Evolutionary conservation across 192 early-diverging fungal genomes (phyloP), one percentile per base, ranked within the genome.

Genomic region (Pilaira anomala): DNA sequence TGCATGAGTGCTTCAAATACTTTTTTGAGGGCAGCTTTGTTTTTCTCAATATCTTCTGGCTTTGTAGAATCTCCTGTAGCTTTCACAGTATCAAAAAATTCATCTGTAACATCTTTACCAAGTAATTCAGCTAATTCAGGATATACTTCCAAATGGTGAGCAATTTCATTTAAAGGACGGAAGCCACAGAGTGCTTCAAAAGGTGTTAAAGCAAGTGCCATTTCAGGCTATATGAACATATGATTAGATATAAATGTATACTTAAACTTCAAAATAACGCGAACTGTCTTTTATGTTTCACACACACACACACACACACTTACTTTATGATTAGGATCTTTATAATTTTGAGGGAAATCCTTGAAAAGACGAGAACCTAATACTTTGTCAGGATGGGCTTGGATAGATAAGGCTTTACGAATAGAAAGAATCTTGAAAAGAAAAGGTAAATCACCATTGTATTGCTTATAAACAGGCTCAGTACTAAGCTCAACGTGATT

Each of bases 131-230:
- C 65, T 45, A 99, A 85, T 71, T 98, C 94, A 14, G 94, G 93
- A 76, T 87, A 96, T 19, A 62, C 65, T 2, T 73, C 69, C 51
- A 97, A 66, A 68, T 85, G 77, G 6, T 30, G 53, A 2, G 68
- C 68, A 60, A 99, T 96, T 69, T 96, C 88, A 18, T 80, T 56
- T 52, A 96, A 77, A 1, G 92, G 89, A 30, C 89, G 78, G 81
- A 99, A 99, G 25, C 91, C 93, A 74, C 93, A 96, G 48, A 99
- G 83, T 2, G 92, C 94, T 69, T 95, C 91, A 73, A 99, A 99
- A 14, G 88, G 87, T 12, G 97, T 97, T 36, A 99, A 74, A 8
- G 94, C 97, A 58, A 99, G 80, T 5, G 97, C 93, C 93, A 99
- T 97, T 68, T 99, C 94, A 2, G 95, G 95, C 83, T 97, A 69